phyloP scores from a whole-genome alignment of 2,329 filamentous ascomycete species.

The Gaeumannomyces tritici region DNA sequence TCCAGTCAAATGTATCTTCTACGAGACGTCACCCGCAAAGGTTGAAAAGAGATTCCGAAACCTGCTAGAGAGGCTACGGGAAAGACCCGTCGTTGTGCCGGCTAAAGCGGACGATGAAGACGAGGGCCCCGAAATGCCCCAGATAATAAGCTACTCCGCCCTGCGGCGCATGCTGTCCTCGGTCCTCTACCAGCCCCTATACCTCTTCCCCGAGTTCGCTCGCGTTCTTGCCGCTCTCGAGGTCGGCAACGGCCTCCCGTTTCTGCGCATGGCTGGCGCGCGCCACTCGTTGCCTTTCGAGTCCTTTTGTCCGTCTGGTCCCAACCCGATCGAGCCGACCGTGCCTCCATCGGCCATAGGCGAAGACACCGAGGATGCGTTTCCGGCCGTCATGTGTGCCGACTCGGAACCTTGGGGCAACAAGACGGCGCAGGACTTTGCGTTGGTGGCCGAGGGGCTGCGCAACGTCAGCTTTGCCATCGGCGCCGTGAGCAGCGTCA shows the following conservation, averaged over 20 bases:
- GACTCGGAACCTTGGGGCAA: conserved; percentile 23
- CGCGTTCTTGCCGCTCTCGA: conserved; percentile 32
- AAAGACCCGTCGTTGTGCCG: conserved; percentile 32
- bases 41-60: conserved; percentile 27
- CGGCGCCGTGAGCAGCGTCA: conserved; percentile 32
- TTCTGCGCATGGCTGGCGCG: conserved; percentile 17
- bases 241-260: conserved; percentile 31
- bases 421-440: conserved; percentile 22
- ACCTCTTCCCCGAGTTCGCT: conserved; percentile 31
- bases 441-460: conserved; percentile 21
- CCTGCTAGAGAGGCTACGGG: conserved; percentile 30
- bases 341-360: conserved; percentile 18
- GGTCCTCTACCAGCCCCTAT: conserved; percentile 34
- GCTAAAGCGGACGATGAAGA: conserved; percentile 12
- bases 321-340: conserved; percentile 19
- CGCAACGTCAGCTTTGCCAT: conserved; percentile 26
- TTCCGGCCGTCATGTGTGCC: conserved; percentile 35
- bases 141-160: conserved; percentile 39
- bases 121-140: conserved; percentile 28
- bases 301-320: conserved; percentile 17
- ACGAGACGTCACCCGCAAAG: conserved; percentile 22
- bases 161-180: conserved; percentile 31
- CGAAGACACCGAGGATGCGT: conserved; percentile 28
- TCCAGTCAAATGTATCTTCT: conserved; percentile 35
- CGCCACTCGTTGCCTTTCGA: conserved; percentile 6